A percentile compares a stretch with the other conserved stretches of the same genome.
These are phyloP conservation scores for Pseudotulostoma volvatum DNA, from an alignment of 495 filamentous ascomycete genomes.

Conservation along the genomic window DNA sequence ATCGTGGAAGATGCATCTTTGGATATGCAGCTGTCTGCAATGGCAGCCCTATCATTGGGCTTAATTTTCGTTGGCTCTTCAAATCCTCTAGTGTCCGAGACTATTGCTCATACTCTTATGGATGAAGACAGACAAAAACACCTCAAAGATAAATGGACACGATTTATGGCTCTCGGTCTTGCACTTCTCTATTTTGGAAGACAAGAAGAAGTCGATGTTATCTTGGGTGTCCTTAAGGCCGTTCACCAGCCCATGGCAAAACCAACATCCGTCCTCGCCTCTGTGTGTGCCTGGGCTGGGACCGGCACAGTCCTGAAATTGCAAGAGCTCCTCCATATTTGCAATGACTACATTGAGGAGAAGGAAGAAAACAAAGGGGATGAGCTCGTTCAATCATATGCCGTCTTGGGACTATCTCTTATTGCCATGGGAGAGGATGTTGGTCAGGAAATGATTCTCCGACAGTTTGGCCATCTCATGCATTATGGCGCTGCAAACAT, in stretches of 20 bases:
- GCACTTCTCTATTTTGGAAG: slow-evolving; percentile 89
- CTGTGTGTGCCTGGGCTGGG: slow-evolving; percentile 94
- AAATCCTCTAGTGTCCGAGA: slow-evolving; percentile 71
- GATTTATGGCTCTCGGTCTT: slow-evolving; percentile 88
- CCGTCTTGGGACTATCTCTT: slow-evolving; percentile 80
- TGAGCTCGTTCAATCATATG: slow-evolving; percentile 87
- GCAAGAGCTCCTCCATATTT: slow-evolving; percentile 89
- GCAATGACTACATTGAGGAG: slow-evolving; percentile 93
- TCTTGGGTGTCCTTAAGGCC: slow-evolving; percentile 85
- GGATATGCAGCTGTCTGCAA: slow-evolving; percentile 89
- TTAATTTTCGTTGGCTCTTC: slow-evolving; percentile 86
- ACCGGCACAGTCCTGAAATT: slow-evolving; percentile 93
- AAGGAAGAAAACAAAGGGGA: slow-evolving; percentile 85
- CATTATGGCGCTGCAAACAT: slow-evolving; percentile 98
- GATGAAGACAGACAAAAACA: slow-evolving; percentile 77
- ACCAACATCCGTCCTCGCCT: slow-evolving; percentile 74
- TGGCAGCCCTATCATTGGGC: slow-evolving; percentile 85
- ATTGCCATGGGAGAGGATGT: slow-evolving; percentile 98
- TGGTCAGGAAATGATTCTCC: slow-evolving; percentile 95
- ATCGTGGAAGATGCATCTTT: slow-evolving; percentile 67
- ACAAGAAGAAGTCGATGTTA: slow-evolving; percentile 93
- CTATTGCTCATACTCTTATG: slow-evolving; percentile 76
- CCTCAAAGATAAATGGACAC: slow-evolving; percentile 92
- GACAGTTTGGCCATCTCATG: slow-evolving; percentile 97
- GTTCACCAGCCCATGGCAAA: slow-evolving; percentile 91